phyloP scores from a whole-genome alignment of 2,329 filamentous ascomycete species.

The Cytospora piceicola region DNA sequence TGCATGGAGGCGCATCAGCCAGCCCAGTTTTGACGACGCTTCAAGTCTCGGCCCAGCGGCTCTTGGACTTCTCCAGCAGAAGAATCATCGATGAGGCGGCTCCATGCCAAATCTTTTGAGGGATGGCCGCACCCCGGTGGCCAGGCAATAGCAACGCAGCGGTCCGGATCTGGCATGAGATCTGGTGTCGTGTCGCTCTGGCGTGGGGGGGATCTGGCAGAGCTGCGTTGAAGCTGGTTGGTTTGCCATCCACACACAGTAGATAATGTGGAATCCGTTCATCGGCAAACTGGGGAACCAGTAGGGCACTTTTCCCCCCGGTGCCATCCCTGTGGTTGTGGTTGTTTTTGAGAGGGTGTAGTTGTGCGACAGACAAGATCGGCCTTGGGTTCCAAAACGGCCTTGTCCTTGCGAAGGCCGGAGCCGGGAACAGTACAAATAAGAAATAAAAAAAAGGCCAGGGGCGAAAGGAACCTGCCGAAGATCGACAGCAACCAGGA shows the following conservation, averaged over 20 bases:
- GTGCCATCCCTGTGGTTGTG: slow-evolving; percentile 18
- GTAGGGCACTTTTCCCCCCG: slow-evolving; percentile 8
- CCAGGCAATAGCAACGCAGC: neutral
- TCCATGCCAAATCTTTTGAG: neutral
- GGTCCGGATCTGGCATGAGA: slow-evolving; percentile 6
- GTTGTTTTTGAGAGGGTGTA: slow-evolving; percentile 4
- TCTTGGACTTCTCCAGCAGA: neutral
- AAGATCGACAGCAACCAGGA: slow-evolving; percentile 19
- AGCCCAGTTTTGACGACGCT: neutral
- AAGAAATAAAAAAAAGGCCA: slow-evolving; percentile 15
- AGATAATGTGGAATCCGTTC: neutral
- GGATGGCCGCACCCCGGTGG: neutral
- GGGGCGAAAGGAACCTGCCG: slow-evolving; percentile 9
- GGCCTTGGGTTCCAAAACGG: neutral
- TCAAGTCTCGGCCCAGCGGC: neutral
- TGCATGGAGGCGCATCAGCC: neutral
- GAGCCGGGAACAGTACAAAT: slow-evolving; percentile 18
- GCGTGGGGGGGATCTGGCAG: slow-evolving; percentile 1
- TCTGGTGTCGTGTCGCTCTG: slow-evolving; percentile 10
- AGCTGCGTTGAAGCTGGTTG: neutral
- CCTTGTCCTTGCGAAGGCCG: slow-evolving; percentile 25
- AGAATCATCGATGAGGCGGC: neutral
- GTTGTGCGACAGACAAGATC: slow-evolving; percentile 5
- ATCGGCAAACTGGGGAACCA: neutral
- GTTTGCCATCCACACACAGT: neutral